Base-by-base conservation (phyloP, 805 yeast species). In the Saturnispora gosingensis region DNA sequence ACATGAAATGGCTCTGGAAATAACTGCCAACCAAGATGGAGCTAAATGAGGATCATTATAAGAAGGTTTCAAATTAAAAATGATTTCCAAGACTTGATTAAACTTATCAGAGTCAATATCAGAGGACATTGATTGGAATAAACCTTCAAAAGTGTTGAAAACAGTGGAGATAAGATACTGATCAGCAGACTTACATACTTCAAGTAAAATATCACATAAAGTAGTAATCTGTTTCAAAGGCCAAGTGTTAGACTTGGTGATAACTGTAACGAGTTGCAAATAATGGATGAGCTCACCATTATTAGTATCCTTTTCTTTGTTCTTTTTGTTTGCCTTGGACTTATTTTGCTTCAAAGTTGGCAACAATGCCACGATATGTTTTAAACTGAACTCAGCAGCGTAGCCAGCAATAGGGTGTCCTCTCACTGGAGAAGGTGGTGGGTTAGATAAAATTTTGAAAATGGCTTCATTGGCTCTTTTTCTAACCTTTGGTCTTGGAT, bases 1-100 rank as follows among this genome's bases (percentile, higher is more conserved):
- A 16, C 65, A 66, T 5, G 85, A 67, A 57, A 77, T 81, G 45
- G 91, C 95, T 61, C 88, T 89, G 8, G 97, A 93, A 44, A 91
- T 78, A 20, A 90, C 95, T 1, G 97, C 96, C 42, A 89, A 76
- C 99, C 99, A 93, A 11, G 97, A 79, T 13, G 95, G 96, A 2
- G 91, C 88, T 58, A 93, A 75, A 65, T 88, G 90, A 30, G 83
- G 74, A 63, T 93, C 98, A 59, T 83, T 85, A 22, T 78, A 65
- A 1, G 96, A 75, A 4, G 99, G 99, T 58, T 82, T 83, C 62
- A 90, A 73, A 54, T 85, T 85, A 59, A 87, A 78, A 43, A 93
- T 80, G 44, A 86, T 77, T 58, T 84, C 80, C 53, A 88, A 70
- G 10, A 88, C 82, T 50, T 72, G 76, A 11, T 75, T 64, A 58